phyloP scores from a whole-genome alignment of 2,329 filamentous ascomycete species.

The Septoria linicola region DNA sequence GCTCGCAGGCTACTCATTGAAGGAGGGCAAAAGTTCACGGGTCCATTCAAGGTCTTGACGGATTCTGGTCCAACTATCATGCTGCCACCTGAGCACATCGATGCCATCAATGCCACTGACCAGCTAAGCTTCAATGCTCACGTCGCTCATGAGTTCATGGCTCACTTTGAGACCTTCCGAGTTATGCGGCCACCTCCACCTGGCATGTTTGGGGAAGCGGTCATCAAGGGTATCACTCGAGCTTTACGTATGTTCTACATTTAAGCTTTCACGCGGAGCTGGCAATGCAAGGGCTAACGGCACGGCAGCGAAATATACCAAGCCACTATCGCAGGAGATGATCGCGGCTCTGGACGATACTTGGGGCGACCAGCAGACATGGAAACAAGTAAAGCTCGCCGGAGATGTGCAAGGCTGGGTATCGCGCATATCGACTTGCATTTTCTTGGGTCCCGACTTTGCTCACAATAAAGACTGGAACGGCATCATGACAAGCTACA shows the following conservation, averaged over 20 bases:
- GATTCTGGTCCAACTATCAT: conserved; percentile 20
- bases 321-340: conserved; percentile 10
- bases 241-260: conserved; percentile 4
- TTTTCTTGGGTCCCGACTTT: conserved; percentile 43
- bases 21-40: conserved; percentile 9
- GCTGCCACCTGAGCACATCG: conserved; percentile 17
- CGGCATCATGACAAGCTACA: conserved; percentile 38
- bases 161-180: conserved; percentile 14
- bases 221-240: conserved; percentile 21
- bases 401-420: conserved; percentile 38
- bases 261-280: neutral
- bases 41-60: conserved; percentile 20
- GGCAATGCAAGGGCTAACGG: conserved; percentile 9
- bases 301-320: neutral
- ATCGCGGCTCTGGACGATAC: conserved; percentile 1
- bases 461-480: conserved; percentile 45
- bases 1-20: neutral
- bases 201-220: conserved; percentile 19
- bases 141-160: conserved; percentile 1
- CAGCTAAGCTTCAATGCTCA: neutral
- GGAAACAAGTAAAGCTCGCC: conserved; percentile 25
- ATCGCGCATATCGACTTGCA: conserved; percentile 42
- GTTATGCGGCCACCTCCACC: neutral
- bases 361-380: conserved; percentile 13
- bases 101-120: conserved; percentile 9